These are phyloP conservation scores for Diplocarpon rosae DNA, from an alignment of 2,329 filamentous ascomycete species.

Conservation along the genomic window DNA sequence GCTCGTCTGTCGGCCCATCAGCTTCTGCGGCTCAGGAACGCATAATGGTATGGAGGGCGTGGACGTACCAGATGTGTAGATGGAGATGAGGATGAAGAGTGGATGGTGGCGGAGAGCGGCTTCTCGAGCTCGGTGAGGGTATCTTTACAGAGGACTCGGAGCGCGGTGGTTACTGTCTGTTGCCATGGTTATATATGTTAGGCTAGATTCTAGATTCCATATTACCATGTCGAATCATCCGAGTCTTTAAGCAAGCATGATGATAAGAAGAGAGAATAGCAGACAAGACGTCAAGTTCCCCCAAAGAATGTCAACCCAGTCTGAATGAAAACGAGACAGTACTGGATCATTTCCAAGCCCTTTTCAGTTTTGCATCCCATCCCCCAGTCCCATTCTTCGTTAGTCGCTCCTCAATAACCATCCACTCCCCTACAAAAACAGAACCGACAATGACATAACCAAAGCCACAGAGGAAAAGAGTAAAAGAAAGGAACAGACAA, in stretches of 20 bases:
- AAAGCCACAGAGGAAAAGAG: not conserved
- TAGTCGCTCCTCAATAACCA: no score
- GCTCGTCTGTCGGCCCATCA: not conserved
- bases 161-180: slow-evolving; percentile 17
- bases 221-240: no score
- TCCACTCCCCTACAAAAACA: no score
- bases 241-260: no score
- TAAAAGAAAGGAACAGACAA: not conserved
- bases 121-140: slow-evolving; percentile 20
- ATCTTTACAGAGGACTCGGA: slow-evolving; percentile 16
- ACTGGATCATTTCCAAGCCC: no score
- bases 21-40: not conserved
- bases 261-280: no score
- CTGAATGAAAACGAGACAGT: no score
- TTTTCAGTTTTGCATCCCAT: no score
- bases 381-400: no score
- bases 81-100: not conserved
- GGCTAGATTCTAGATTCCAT: not conserved
- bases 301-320: no score
- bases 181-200: not conserved
- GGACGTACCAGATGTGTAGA: not conserved
- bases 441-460: no score
- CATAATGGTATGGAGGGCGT: not conserved
- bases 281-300: no score
- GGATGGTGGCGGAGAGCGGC: slow-evolving; percentile 6